Evolutionary conservation across 164 flowering plant species (phyloP), one percentile per base, ranked within the genome.

Genomic region (Litsea cubeba): DNA sequence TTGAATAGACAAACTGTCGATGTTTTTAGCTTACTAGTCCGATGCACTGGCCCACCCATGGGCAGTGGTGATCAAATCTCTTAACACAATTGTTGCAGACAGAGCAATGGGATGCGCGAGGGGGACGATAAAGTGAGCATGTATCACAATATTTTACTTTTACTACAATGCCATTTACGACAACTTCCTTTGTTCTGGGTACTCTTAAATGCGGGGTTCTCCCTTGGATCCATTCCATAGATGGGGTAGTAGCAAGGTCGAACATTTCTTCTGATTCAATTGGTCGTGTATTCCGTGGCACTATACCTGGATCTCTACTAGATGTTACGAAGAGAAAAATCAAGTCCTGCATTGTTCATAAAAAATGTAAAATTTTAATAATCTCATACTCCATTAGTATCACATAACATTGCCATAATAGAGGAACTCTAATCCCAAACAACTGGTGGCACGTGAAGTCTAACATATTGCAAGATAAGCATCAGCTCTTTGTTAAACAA

Each of bases 11-110:
- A 54, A 17, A 15, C 60, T 54, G 60, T 40, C 46, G 7, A 17
- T 17, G 60, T 15, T 40, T 40, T 7, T 54, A 54, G 7, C 60
- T 54, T 54, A 54, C 60, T 17, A 54, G 30, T 80, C 93, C 98
- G 78, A 93, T 93, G 78, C 98, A 93, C 78, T 93, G 97, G 73
- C 97, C 98, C 35, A 91, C 97, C 98, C 98, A 93, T 22, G 98
- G 98, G 74, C 98, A 93, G 75, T 93, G 98, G 75, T 93, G 98
- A 87, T 93, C 98, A 62, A 93, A 93, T 68, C 84, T 86, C 81
- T 91, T 91, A 17, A 94, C 97, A 74, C 98, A 94, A 77, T 94
- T 94, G 84, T 92, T 92, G 88, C 97, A 94, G 51, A 93, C 88
- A 20, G 97, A 93, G 80, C 98, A 93, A 80, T 93, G 97, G 50